Evolutionary conservation across 371 early-diverging fungal genomes (phyloP), one percentile per base, ranked within the genome.

Genomic region (Mortierella sp.): DNA sequence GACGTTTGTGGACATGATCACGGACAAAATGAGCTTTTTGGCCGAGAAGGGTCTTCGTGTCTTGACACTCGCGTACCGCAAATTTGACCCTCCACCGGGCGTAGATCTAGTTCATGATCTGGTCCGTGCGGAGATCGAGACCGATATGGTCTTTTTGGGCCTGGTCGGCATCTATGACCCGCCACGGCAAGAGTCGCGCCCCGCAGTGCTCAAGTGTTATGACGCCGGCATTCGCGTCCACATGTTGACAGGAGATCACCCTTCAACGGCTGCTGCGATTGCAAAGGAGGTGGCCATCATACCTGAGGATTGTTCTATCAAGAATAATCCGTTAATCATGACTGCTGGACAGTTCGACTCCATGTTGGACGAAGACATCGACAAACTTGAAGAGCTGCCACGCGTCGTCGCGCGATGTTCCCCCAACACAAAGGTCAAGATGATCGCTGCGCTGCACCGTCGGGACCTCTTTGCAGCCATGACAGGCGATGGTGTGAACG

Each of bases 221-320:
- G 72, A 79, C 24, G 97, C 97, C 23, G 97, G 97, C 43, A 95
- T 98, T 79, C 89, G 89, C 34, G 96, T 97, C 30, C 89, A 93
- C 65, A 97, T 97, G 96, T 86, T 97, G 48, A 97, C 97, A 1
- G 98, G 97, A 62, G 97, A 97, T 67, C 97, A 97, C 64, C 87
- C 92, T 6, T 90, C 90, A 31, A 97, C 98, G 2, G 98, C 98
- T 1, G 84, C 93, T 1, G 95, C 98, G 3, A 95, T 98, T 81
- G 97, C 97, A 12, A 86, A 88, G 47, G 90, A 97, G 73, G 90
- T 98, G 4, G 94, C 91, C 9, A 96, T 98, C 66, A 70, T 96
- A 27, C 90, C 90, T 54, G 56, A 48, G 51, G 56, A 64, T 30
- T 31, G 55, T 17, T 9, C 72, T n/a, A 70, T 83, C 46, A 83